Percentiles rank a stretch among this genome's conserved stretches.
These are phyloP conservation scores for Nyssa sinensis DNA, from an alignment of 148 eudicot species.

Conservation along the genomic window DNA sequence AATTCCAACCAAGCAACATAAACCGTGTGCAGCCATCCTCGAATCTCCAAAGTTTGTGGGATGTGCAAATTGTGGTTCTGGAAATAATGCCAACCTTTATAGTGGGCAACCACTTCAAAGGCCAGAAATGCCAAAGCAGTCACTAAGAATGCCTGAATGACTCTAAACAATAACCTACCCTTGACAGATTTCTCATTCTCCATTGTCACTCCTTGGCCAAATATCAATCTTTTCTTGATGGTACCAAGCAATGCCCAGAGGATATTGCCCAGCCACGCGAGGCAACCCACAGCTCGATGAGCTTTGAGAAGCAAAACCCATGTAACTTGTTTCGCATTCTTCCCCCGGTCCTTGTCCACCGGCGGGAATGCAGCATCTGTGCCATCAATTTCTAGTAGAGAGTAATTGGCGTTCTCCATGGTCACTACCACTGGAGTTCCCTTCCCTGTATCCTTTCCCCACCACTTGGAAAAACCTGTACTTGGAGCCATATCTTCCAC, in stretches of 20 bases:
- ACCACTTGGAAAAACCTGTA: conserved; percentile 32
- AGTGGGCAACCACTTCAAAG: conserved; percentile 50
- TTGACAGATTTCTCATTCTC: conserved; percentile 44
- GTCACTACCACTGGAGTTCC: conserved; percentile 60
- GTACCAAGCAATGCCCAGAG: conserved; percentile 46
- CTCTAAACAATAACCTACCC: conserved; percentile 39
- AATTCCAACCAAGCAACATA: conserved; percentile 42
- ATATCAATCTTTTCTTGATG: conserved; percentile 41
- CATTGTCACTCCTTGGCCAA: conserved; percentile 43
- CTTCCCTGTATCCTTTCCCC: conserved; percentile 40
- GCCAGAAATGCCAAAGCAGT: conserved; percentile 43
- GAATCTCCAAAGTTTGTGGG: conserved; percentile 41
- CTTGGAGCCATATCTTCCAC: conserved; percentile 10
- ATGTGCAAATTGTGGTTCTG: conserved; percentile 26
- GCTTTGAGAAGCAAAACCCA: conserved; percentile 61
- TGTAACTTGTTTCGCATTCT: conserved; percentile 51
- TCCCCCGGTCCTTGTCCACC: conserved; percentile 45
- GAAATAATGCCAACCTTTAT: conserved; percentile 51
- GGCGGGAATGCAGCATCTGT: conserved; percentile 39
- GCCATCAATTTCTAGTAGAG: conserved; percentile 44
- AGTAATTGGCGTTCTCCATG: conserved; percentile 54
- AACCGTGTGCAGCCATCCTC: conserved; percentile 39
- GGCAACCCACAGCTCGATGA: conserved; percentile 54
- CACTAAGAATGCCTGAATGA: conserved; percentile 40
- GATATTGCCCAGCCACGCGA: conserved; percentile 50